Base-by-base conservation (phyloP, 139 green algal species). In the Astrephomene gubernaculifera region DNA sequence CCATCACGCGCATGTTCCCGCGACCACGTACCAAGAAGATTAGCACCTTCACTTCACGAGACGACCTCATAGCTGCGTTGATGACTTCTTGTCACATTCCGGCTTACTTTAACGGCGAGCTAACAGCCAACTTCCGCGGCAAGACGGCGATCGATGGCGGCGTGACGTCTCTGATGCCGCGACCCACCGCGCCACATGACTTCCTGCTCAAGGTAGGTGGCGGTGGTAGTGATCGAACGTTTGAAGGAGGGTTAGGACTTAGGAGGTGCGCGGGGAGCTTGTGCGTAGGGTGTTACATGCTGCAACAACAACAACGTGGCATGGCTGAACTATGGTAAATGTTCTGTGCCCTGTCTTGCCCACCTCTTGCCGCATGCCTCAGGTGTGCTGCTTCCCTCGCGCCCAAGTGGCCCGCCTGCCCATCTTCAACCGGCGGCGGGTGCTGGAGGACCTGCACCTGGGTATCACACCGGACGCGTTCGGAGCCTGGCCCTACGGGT, bases 41-140 rank as follows among this genome's bases (percentile, higher is more conserved):
- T 1, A 89, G 87, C 27, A 33, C 90, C 27, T 98, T 95, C 57
- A n/a, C 87, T 1, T 89, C 83, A 4, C 86, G 87, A 19, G 73
- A 91, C 2, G 95, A 97, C 57, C 78, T 98, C 21, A 95, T 97
- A 31, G 22, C 78, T 5, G 86, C 92, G 7, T 87, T 97, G 9
- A 74, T 96, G 45, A 92, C 95, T 4, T 94, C 88, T 21, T 97
- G 92, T 81, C 95, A 97, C 85, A 92, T 96, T 82, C 88, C 95
- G 39, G 53, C 83, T 69, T 93, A 91, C 82, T 93, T 93, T 71
- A 86, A 91, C 57, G 84, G 86, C 45, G 67, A 63, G 0, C 38
- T 93, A 6, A 80, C 81, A 17, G 91, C 88, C 45, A 86, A 1
- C 24, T 71, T 43, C 36, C 76, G 93, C 3, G 92, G 96, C 38